Evolutionary conservation across 305 asterid genomes (phyloP), one percentile per base, ranked within the genome.

Genomic region (Solanum hybrid): DNA sequence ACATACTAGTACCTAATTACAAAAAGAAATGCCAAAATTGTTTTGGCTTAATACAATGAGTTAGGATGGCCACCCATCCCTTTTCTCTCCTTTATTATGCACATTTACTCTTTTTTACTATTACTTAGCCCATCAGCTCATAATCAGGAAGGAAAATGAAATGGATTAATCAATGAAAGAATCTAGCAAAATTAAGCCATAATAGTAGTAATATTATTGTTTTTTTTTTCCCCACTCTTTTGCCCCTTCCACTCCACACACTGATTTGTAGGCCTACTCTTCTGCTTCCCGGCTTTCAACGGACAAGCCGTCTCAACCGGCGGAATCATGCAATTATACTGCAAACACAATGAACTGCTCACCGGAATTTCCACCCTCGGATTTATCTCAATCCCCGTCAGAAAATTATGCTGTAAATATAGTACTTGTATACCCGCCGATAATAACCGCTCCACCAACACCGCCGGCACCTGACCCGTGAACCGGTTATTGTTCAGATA

Each of bases 401-500:
- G 75, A 82, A 92, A 97, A 87, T 97, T 97, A 77, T 97, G 99
- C 93, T 97, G 99, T 2, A 97, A 37, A 89, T 97, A 97, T 10
- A 97, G 1, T 1, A 89, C 77, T 36, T 95, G 94, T 11, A 97
- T 95, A 8, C 93, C 90, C 5, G 96, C 96, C 0, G 96, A 90
- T 33, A 97, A 76, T 6, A 97, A 11, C 89, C 96, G 97, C 88
- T 96, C 97, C 91, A 96, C 99, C 82, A 97, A 90, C 73, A 91
- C 90, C 10, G 89, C 93, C 45, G 99, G 99, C 0, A 96, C 98
- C 89, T 94, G 90, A 17, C 99, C 99, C 12, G 91, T 91, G 96
- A 97, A 97, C 95, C 98, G 97, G 96, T 97, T 97, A 86, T 97
- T 97, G 61, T 97, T 96, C 86, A 97, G 93, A 57, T 95, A 97